Evolutionary conservation across 345 rosid species (phyloP).

Genomic region (Salix viminalis): DNA sequence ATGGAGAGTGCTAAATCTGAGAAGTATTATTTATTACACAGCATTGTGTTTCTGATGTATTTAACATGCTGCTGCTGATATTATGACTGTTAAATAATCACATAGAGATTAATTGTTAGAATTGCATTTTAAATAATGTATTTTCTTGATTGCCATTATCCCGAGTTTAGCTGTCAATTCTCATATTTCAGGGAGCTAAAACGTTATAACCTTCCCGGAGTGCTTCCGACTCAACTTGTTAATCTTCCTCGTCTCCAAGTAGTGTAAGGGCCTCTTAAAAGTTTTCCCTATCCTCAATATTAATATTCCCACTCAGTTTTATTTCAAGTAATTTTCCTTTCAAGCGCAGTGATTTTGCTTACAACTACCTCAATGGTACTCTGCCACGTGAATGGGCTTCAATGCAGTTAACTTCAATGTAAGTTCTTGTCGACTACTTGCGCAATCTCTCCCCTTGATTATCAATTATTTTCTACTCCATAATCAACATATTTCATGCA

Average conservation of each 20-base stretch:
- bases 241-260: slow-evolving; percentile 47
- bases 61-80: neutral
- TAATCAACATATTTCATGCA: slow-evolving; percentile 17
- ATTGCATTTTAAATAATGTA: neutral
- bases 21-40: neutral
- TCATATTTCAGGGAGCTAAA: slow-evolving; percentile 37
- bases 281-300: neutral
- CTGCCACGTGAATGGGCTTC: slow-evolving; percentile 61
- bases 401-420: slow-evolving; percentile 42
- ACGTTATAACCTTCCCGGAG: slow-evolving; percentile 56
- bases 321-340: neutral
- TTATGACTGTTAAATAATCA: neutral
- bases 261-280: slow-evolving; percentile 39
- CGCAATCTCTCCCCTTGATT: neutral
- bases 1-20: neutral
- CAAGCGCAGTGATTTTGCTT: slow-evolving; percentile 50
- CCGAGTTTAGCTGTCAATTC: neutral
- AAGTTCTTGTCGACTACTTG: slow-evolving; percentile 17
- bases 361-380: slow-evolving; percentile 51
- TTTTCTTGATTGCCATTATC: neutral
- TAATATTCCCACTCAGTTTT: neutral
- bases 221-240: slow-evolving; percentile 55
- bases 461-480: neutral
- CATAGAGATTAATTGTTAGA: neutral
- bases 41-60: neutral